Evolutionary conservation across 805 yeast genomes (phyloP).

Genomic region (Candida loeiensis): DNA sequence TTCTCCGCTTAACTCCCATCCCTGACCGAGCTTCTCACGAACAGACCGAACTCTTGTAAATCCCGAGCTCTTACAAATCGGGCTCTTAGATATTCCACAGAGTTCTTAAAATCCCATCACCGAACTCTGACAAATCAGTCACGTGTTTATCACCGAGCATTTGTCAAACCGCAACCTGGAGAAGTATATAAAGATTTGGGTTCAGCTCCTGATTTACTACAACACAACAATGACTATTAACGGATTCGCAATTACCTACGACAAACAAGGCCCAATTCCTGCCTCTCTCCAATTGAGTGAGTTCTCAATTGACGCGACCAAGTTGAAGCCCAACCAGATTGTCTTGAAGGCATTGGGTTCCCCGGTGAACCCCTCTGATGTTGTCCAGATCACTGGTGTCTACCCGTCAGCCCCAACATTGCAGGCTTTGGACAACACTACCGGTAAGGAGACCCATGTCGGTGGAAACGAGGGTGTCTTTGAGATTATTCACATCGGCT

Average conservation of each 20-base stretch:
- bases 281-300: conserved; percentile 2
- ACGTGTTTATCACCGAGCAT: background rate
- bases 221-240: background rate
- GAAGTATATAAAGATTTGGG: background rate
- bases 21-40: too few species aligned
- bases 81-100: background rate
- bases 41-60: background rate
- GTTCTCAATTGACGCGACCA: conserved; percentile 9
- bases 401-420: conserved; percentile 49
- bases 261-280: conserved; percentile 2
- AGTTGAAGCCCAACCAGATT: background rate
- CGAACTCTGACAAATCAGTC: conserved; percentile 1
- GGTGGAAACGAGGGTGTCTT: conserved; percentile 23
- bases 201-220: background rate
- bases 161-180: background rate
- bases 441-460: background rate
- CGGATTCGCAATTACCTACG: conserved; percentile 6
- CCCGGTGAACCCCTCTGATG: conserved; percentile 77
- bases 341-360: background rate
- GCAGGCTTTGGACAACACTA: background rate
- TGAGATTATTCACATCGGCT: conserved; percentile 17
- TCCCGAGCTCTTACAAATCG: background rate
- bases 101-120: background rate
- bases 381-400: conserved; percentile 81
- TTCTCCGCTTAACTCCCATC: too few species aligned